Evolutionary conservation across 2,329 filamentous ascomycete genomes (phyloP), one percentile per base, ranked within the genome.

Genomic region (Pseudopyrenochaeta lycopersici): DNA sequence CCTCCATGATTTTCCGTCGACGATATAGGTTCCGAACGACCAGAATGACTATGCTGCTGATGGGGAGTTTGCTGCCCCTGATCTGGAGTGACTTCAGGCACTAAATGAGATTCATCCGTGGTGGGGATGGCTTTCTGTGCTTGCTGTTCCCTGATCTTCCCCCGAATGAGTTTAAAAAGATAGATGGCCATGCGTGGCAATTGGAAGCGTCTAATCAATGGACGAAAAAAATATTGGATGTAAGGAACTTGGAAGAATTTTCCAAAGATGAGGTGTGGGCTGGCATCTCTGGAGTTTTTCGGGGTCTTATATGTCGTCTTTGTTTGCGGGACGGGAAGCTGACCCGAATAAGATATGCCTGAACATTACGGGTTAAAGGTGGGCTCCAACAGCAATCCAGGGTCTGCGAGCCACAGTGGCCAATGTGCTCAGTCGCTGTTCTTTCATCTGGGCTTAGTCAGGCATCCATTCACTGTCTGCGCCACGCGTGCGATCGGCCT

Each of bases 161-260:
- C 52, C 7, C 60, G 59, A 29, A 72, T 49, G 38, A 71, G 62
- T 52, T 59, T 71, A 60, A 54, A 73, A 1, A 73, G 57, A 31
- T 63, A 46, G 29, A 58, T 61, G 10, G 69, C 67, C 70, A 73
- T 73, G 4, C 2, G 46, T 2, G 27, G 23, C 1, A 21, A 20
- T 1, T 14, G 2, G 14, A 27, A 32, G 27, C 27, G 14, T 12
- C 5, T 14, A 32, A 7, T 20, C 14, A 11, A 11, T 21, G 2
- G 20, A 39, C 20, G 18, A 14, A 23, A 31, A 49, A 23, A 11
- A 5, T n/a, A 1, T 7, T n/a, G 3, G 40, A 2, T 27, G 9
- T 4, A 27, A 27, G 4, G 23, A 27, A 5, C 23, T 27, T 9
- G 4, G 23, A 27, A 9, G 23, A 27, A 9, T 5, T 5, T 5